phyloP scores from a whole-genome alignment of 352 stramenopile genomes.

The Phytophthora citrophthora region DNA sequence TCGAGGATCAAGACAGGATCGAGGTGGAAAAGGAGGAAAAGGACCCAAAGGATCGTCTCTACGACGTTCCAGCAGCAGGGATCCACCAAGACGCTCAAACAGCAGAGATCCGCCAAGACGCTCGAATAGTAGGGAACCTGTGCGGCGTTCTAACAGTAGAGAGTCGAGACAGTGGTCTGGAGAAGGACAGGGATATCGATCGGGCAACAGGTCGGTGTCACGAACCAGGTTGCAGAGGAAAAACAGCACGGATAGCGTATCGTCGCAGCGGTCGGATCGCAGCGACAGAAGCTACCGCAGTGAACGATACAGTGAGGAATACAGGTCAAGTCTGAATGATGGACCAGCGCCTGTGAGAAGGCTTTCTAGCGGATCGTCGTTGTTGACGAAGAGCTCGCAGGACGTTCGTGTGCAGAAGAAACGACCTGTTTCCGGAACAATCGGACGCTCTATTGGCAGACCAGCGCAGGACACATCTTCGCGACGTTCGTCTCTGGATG shows the following conservation, averaged over 20 bases:
- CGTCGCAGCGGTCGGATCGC: conserved; percentile 53
- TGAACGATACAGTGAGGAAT: conserved; percentile 41
- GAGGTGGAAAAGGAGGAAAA: conserved; percentile 15
- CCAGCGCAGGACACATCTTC: conserved; percentile 27
- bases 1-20: conserved; percentile 13
- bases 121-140: conserved; percentile 5
- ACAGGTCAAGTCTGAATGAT: conserved; percentile 27
- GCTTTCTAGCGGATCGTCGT: conserved; percentile 28
- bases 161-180: conserved; percentile 11
- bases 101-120: conserved; percentile 8
- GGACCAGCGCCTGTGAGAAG: conserved; percentile 19
- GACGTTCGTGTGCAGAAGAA: conserved; percentile 55
- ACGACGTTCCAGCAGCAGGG: conserved; percentile 4
- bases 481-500: conserved; percentile 43
- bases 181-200: conserved; percentile 26
- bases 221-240: conserved; percentile 45
- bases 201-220: conserved; percentile 32
- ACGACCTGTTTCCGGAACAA: conserved; percentile 21
- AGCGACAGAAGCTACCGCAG: conserved; percentile 42
- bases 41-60: conserved; percentile 17
- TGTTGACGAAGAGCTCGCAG: conserved; percentile 48
- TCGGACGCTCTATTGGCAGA: conserved; percentile 25
- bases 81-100: neutral
- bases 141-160: conserved; percentile 6
- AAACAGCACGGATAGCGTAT: conserved; percentile 64